Evolutionary conservation across 345 rosid genomes (phyloP).

Genomic region (Psidium guajava): DNA sequence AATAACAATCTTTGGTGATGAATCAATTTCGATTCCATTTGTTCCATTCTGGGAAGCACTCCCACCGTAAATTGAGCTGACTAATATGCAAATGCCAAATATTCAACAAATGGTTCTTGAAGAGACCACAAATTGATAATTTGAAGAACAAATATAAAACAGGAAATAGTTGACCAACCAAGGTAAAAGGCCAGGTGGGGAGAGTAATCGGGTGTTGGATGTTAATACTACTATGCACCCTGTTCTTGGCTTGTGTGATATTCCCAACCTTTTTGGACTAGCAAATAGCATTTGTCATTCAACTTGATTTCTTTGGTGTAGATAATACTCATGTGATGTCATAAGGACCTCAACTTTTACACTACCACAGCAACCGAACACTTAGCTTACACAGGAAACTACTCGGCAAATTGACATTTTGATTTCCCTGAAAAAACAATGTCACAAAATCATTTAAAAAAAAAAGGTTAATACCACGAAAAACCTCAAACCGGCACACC

Average conservation of each 20-base stretch:
- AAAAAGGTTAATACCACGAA: neutral
- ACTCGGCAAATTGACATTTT: neutral
- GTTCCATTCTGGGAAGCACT: neutral
- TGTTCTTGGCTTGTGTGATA: neutral
- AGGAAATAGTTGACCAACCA: neutral
- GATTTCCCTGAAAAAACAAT: neutral
- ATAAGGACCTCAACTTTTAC: neutral
- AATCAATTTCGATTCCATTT: neutral
- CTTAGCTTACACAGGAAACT: neutral
- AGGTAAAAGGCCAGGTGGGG: neutral
- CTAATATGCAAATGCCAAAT: neutral
- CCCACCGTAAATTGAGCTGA: neutral
- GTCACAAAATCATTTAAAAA: neutral
- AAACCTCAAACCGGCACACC: too few species aligned
- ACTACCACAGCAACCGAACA: neutral
- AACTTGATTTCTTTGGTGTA: neutral
- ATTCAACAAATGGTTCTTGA: neutral
- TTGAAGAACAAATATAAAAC: neutral
- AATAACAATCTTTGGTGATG: neutral
- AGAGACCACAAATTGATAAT: neutral
- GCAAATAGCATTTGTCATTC: neutral
- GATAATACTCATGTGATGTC: neutral
- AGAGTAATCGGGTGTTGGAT: neutral
- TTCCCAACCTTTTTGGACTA: neutral
- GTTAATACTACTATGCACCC: neutral